Base-by-base conservation (phyloP, 768 basidiomycete genomes). In the Myochromella boudieri region DNA sequence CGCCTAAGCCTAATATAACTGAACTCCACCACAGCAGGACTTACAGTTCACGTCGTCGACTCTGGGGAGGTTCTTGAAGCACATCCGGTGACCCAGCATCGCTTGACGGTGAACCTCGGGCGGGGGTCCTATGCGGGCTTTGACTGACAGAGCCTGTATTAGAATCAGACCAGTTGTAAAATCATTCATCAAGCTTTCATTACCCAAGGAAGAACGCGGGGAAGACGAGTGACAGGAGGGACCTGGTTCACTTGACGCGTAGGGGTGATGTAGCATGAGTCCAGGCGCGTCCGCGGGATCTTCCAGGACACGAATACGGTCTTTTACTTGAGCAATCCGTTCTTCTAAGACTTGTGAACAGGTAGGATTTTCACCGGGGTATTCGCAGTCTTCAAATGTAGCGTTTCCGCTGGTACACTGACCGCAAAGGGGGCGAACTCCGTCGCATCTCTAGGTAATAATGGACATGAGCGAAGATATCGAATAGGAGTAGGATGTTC, bases 351-450 rank as follows among this genome's bases (percentile, higher is more conserved):
- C 9, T 18, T 48, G 46, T 11, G 47, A 40, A 17, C n/a, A 24
- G 3, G 52, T 48, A 0, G 47, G 43, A 9, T 28, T 14, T 14
- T 41, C 47, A 5, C 40, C 45, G 11, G 52, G 52, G n/a, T 49
- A 53, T 44, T 53, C 52, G 39, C 52, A 53, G 21, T 53, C 52
- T 26, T 48, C 46, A 20, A 53, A 53, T 4, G 32, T 28, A 3
- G 18, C 11, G 18, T 29, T 44, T 9, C 42, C 46, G 12, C 48
- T 42, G 7, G 24, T 15, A 26, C 52, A 53, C 5, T 45, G 32
- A 2, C 42, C 39, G 21, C 52, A 53, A 7, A 43, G 12, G 1
- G 52, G 52, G 3, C 45, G 40, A 6, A 40, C 39, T 18, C 52
- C 52, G 21, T 53, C 52, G 27, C 52, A 53, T 42, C 47, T 53